Evolutionary conservation across 441 rosid genomes (phyloP), one percentile per base, ranked within the genome.

Genomic region (Pelargonium cotyledonis): DNA sequence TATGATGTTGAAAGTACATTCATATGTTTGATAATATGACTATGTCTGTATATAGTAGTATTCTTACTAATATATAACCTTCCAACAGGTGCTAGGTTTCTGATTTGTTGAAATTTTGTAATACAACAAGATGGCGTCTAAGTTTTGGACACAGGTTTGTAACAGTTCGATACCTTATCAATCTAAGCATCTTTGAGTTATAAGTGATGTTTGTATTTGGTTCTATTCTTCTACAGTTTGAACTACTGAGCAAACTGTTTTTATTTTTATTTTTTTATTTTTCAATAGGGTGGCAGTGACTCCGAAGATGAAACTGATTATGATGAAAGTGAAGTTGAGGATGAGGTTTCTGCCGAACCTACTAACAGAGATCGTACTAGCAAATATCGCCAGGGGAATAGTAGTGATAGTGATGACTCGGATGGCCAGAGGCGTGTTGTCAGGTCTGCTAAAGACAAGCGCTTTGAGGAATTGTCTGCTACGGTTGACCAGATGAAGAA

Each of bases 401-500:
- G 63, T 29, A 90, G 84, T 65, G 94, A 89, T 58, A 84, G 88
- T 14, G 90, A 86, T 21, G 87, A 81, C 3, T 85, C 84, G 0
- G 91, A 85, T 79, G 83, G 74, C 29, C 86, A 76, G 65, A 86
- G 79, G 57, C 90, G 94, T 53, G 87, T 84, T 14, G 90, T 88
- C 63, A 80, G 82, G 79, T 86, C 96, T 0, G 83, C 89, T 1
- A 90, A 88, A 75, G 94, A 90, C 77, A 90, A 86, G 66, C 85
- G 96, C 10, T 84, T 78, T 40, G 91, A 88, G 68, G 94, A 90
- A 80, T 78, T 90, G 91, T 76, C 77, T 0, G 76, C 81, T 6
- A 90, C 94, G 9, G 77, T 85, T 4, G 94, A 86, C 58, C 89
- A 84, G 76, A 88, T 88, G 84, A 88, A 86, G 79, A 88, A 86